Base-by-base conservation (phyloP, 192 early-diverging fungal genomes). In the Linnemannia zychae region DNA sequence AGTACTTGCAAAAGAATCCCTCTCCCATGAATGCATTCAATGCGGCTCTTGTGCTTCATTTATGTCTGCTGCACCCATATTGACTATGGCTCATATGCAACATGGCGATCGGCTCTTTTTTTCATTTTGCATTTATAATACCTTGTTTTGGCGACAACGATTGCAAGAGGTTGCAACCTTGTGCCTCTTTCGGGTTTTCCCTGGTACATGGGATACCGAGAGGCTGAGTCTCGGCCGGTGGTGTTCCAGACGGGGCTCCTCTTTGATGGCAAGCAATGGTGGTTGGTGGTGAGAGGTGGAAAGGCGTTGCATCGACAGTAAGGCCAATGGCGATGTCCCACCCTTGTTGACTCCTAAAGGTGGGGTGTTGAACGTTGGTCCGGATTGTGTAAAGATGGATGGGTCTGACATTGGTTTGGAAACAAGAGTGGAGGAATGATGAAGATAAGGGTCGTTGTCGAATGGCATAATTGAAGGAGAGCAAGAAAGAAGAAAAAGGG, bases 121-220 rank as follows among this genome's bases (percentile, higher is more conserved):
- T 24, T 48, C 31, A 57, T 36, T 48, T 28, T 33, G 20, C 24
- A n/a, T 72, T 9, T n/a, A n/a, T n/a, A n/a, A 52, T 76, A 85
- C 83, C 78, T 85, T 85, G 40, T 85, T 85, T 49, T 85, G 83
- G 24, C 83, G 83, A 47, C 83, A 85, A 36, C 83, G 77, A 50
- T 85, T 85, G 48, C 83, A 85, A 24, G 83, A 85, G 4, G 83
- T 85, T 3, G 83, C 83, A 22, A 85, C 83, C 74, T 85, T 85
- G 22, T 85, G 83, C 28, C 83, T 73, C 66, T 85, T 85, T 46
- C 83, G 83, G 16, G 78, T 79, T 65, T 85, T 85, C 20, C 69
- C 63, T 15, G 83, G 77, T n/a, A 79, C 28, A 24, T 67, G 72
- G 9, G 69, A 33, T 20, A 79, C 22, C 36, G 31, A 76, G 73